Base-by-base conservation (phyloP, 352 stramenopile genomes). In the Paralagenidium karlingii region DNA sequence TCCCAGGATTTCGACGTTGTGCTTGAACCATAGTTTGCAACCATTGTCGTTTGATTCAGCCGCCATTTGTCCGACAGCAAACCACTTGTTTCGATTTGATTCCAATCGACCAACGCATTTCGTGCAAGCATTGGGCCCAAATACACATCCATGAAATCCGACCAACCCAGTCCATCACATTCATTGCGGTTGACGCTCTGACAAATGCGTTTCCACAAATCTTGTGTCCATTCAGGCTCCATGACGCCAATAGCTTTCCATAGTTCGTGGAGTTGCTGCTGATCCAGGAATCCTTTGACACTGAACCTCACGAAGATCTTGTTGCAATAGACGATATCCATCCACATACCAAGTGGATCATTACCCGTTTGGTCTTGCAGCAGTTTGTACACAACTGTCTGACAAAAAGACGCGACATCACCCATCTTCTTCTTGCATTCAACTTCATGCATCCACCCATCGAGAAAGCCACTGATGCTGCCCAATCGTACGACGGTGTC, bases 1-100 rank as follows among this genome's bases (percentile, higher is more conserved):
- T 52, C 40, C n/a, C 55, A 60, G 3, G 21, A 43, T n/a, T n/a
- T n/a, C n/a, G n/a, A n/a, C n/a, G n/a, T n/a, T n/a, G n/a, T n/a
- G n/a, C n/a, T n/a, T n/a, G n/a, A n/a, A n/a, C n/a, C n/a, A n/a
- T n/a, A n/a, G n/a, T n/a, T n/a, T n/a, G n/a, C n/a, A n/a, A n/a
- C n/a, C n/a, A n/a, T n/a, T n/a, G n/a, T n/a, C n/a, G n/a, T n/a
- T n/a, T n/a, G n/a, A n/a, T n/a, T n/a, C n/a, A n/a, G n/a, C n/a
- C n/a, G n/a, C 2, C 49, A 60, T 6, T 51, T 45, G 20, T 74
- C 59, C 3, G 61, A 62, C 0, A 75, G 36, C 22, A 79, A 33
- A 27, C 64, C 73, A 45, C 73, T 75, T 1, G 65, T 74, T 31
- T 79, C 59, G 22, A 79, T 79, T 13, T 59, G 52, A 43, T 75